phyloP scores from a whole-genome alignment of 371 early-diverging fungal species.

The Coemansia sp. region DNA sequence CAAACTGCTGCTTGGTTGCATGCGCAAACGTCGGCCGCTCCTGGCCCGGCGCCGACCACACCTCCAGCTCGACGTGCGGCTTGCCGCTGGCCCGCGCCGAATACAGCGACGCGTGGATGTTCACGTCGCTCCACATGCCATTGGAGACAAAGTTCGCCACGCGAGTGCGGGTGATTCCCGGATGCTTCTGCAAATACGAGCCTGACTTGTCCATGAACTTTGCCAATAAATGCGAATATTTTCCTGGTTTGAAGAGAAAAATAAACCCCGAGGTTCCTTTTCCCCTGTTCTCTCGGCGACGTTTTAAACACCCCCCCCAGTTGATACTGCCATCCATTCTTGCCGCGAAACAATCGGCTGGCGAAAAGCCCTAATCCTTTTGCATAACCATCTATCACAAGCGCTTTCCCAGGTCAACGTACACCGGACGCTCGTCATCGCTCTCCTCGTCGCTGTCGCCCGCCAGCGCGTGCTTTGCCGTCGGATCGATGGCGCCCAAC shows the following conservation, averaged over 20 bases:
- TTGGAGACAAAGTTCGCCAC: conserved; percentile 56
- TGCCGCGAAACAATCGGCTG: not conserved
- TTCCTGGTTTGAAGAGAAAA: not conserved
- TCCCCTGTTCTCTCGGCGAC: not conserved
- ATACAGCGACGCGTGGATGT: conserved; percentile 55
- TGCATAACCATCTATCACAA: not conserved
- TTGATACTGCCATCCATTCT: not conserved
- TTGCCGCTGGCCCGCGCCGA: conserved; percentile 33
- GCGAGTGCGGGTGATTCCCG: conserved; percentile 59
- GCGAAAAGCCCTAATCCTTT: not conserved
- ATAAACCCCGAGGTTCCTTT: too few relatives aligned
- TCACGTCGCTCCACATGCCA: conserved; percentile 63
- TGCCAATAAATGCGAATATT: not conserved
- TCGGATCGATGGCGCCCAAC: conserved; percentile 40
- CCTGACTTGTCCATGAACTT: conserved; percentile 30
- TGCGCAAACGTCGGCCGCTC: conserved; percentile 82
- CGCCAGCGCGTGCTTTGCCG: conserved; percentile 20
- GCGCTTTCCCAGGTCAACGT: conserved; percentile 38
- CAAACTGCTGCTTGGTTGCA: conserved; percentile 71
- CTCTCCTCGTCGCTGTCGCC: conserved; percentile 14
- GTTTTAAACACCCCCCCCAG: not conserved
- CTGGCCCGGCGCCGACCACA: conserved; percentile 78
- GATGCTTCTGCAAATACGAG: conserved; percentile 55
- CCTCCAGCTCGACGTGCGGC: conserved; percentile 54
- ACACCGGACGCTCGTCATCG: conserved; percentile 11